Evolutionary conservation across 2,329 filamentous ascomycete genomes (phyloP), one percentile per base, ranked within the genome.

Genomic region (Massarina eburnea): DNA sequence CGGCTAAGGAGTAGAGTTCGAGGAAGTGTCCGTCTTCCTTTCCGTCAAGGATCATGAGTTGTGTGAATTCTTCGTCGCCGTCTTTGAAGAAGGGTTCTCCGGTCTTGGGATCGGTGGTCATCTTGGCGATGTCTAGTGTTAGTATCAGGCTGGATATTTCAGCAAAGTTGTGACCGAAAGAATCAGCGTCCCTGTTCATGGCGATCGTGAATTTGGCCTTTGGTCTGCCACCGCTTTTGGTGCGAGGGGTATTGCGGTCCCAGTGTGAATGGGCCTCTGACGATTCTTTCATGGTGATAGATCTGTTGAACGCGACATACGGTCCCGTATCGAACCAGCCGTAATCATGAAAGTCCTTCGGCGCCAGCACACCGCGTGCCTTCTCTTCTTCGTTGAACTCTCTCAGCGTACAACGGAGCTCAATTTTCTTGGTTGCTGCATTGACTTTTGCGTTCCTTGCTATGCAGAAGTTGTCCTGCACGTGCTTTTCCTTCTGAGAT

Each of bases 341-440:
- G 35, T 38, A 19, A 24, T 38, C 18, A 15, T 15, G 20, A 24
- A 38, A 38, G 8, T 38, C 35, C 3, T 38, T 20, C 8, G n/a
- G 15, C 21, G 9, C 24, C 35, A n/a, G 8, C 21, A 38, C 35
- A 24, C n/a, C 21, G 19, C 19, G 19, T 19, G 35, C 35, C 15
- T 24, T 21, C 35, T 38, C 35, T 38, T 24, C 35, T 38, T 38
- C 35, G 8, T 15, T 24, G 19, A 38, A 38, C 18, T 38, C 19
- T 15, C 35, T 21, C 8, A 8, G 35, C n/a, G 15, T 24, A 38
- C 35, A 38, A 4, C 35, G 18, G 9, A 38, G 35, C 21, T 38
- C 35, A 8, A 38, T 20, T n/a, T 38, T 24, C 35, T 24, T 38
- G 12, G 15, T 20, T 6, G 14, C 19, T 20, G 35, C 35, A 22